Conservation (phyloP, 805 yeast genomes). For the Danielia oregonensis region DNA sequence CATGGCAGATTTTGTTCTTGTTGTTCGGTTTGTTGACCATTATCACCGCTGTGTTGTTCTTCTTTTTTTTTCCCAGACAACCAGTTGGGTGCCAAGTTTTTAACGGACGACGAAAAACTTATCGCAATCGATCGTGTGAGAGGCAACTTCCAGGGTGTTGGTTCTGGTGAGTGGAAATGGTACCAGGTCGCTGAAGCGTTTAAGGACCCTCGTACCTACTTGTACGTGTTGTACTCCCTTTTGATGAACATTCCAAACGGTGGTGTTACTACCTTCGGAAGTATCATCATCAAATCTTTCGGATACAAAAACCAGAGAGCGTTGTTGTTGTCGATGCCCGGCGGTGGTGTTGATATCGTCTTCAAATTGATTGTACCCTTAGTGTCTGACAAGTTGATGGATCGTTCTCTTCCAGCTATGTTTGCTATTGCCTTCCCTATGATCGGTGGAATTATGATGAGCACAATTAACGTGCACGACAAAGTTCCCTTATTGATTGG, state of each 20-base stretch:
- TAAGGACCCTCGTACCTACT: constrained; percentile 18
- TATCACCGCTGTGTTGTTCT: constrained; percentile 16
- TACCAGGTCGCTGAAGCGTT: constrained; percentile 20
- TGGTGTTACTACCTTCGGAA: constrained; percentile 22
- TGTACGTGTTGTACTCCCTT: constrained; percentile 20
- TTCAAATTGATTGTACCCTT: too few relatives aligned
- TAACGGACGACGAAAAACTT: constrained; percentile 24
- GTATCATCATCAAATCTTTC: constrained; percentile 28
- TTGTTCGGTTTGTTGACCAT: constrained; percentile 11
- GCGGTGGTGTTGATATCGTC: constrained; percentile 23
- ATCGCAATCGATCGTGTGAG: constrained; percentile 19
- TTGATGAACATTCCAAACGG: constrained; percentile 31
- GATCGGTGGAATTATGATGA: constrained; percentile 24
- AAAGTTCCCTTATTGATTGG: constrained; percentile 24
- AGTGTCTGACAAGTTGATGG: too few relatives aligned
- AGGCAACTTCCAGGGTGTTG: constrained; percentile 22
- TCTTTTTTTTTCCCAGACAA: constrained; percentile 21
- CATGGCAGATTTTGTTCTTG: constrained; percentile 22
- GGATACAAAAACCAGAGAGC: constrained; percentile 28
- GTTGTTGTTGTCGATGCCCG: constrained; percentile 25
- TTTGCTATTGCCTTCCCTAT: constrained; percentile 15
- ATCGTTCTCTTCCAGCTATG: constrained; percentile 17
- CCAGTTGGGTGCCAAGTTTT: constrained; percentile 25
- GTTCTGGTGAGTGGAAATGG: constrained; percentile 19
- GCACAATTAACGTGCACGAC: constrained; percentile 10